Evolutionary conservation across 805 yeast genomes (phyloP), one percentile per base, ranked within the genome.

Genomic region (Blastobotrys peoriensis): DNA sequence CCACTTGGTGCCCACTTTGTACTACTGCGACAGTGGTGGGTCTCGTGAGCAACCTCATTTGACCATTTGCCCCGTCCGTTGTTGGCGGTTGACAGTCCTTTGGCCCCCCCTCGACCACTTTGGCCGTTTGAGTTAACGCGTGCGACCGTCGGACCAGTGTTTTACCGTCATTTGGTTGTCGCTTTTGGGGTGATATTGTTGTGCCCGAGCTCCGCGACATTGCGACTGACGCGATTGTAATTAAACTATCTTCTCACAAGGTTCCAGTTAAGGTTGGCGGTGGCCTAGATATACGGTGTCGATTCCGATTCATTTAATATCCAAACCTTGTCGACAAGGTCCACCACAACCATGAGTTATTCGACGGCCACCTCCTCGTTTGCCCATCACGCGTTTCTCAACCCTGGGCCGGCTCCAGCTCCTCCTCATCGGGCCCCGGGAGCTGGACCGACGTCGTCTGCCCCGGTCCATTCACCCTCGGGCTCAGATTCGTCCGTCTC

Each of bases 351-450:
- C n/a, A 70, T 70, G 74, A 67, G 73, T 5, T 64, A 70, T 41
- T 69, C 76, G 19, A 68, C 74, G 19, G 68, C 76, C 2, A 72
- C 76, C 3, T 61, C 70, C 21, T 60, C 61, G 39, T 68, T 64
- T 46, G 68, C 75, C 5, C 69, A 68, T 36, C 59, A 66, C 41
- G 78, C 75, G 48, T 75, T 75, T 58, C 66, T 73, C 49, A 73
- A 75, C 54, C 70, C 76, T 28, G 79, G 79, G 1, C 78, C 79
- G 18, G 79, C 79, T 18, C 79, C 79, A 17, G 62, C 67, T 48
- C 79, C 79, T 4, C 78, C 78, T 16, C 18, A 18, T 16, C 44
- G 27, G 33, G 40, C 40, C 18, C 25, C 15, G 8, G 18, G 39
- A 22, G 18, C n/a, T 6, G 34, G 36, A 36, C 22, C 45, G 28